Evolutionary conservation across 1,139 yeast genomes (phyloP).

Genomic region (Candida tetrigidarum): DNA sequence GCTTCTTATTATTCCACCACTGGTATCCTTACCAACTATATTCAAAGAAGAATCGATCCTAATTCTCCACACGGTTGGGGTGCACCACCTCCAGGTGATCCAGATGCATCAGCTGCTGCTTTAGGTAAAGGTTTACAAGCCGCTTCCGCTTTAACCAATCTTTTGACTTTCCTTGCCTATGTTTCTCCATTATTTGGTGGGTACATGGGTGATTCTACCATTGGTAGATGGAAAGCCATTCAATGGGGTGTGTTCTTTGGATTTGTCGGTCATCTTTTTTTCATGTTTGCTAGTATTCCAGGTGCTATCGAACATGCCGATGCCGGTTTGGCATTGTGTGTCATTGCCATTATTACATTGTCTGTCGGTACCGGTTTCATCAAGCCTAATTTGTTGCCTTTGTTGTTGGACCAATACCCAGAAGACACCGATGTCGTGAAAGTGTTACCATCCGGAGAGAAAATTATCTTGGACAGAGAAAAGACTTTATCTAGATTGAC

Average conservation of each 20-base stretch:
- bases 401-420: slow-evolving; percentile 55
- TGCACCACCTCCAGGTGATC: slow-evolving; percentile 47
- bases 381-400: slow-evolving; percentile 56
- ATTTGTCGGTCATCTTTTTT: slow-evolving; percentile 40
- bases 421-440: slow-evolving; percentile 62
- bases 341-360: slow-evolving; percentile 40
- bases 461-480: slow-evolving; percentile 72
- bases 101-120: slow-evolving; percentile 41
- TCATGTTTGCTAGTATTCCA: slow-evolving; percentile 47
- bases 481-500: slow-evolving; percentile 76
- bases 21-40: slow-evolving; percentile 45
- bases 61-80: slow-evolving; percentile 52
- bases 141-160: slow-evolving; percentile 43
- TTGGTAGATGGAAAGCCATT: slow-evolving; percentile 47
- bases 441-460: slow-evolving; percentile 62
- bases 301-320: slow-evolving; percentile 35
- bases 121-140: slow-evolving; percentile 45
- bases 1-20: slow-evolving; percentile 50
- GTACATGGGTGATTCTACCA: slow-evolving; percentile 43
- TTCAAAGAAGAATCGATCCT: slow-evolving; percentile 52
- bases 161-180: slow-evolving; percentile 46
- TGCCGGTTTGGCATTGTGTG: slow-evolving; percentile 37
- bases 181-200: slow-evolving; percentile 50
- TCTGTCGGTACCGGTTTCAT: slow-evolving; percentile 55
- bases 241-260: slow-evolving; percentile 46